Base-by-base conservation (phyloP, 2,329 filamentous ascomycete genomes). In the Ophiostoma novo-ulmi region DNA sequence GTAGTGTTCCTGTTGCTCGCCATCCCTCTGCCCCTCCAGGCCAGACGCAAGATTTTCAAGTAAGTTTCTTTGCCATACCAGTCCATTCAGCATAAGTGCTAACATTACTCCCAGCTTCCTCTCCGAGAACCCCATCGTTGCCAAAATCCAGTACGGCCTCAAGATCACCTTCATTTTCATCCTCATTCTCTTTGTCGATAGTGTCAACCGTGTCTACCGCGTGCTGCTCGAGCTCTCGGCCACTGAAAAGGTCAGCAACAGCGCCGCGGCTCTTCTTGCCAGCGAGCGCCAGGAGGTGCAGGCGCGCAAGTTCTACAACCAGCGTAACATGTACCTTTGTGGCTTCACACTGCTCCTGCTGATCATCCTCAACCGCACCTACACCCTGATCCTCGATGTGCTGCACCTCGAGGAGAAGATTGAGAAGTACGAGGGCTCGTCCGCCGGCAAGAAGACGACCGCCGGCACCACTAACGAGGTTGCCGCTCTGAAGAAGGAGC, bases 321-420 rank as follows among this genome's bases (percentile, higher is more conserved):
- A 99, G 85, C 94, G 95, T 81, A 99, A 99, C 89, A 99, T 99
- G 95, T 99, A 99, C 84, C 93, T 99, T 73, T 98, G 95, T 82
- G 95, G 95, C 77, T 99, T 99, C 86, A 99, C 95, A 5, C 90
- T 99, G 74, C 98, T 99, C 88, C 90, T 99, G 73, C 98, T 94
- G 70, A 87, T 99, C 74, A 99, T 99, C 82, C 92, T 96, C 79
- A 98, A 99, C 89, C 94, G 95, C 79, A 99, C 95, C 78, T 99
- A 98, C 85, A 91, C 90, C 78, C 94, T 98, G 92, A 97, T 97
- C 78, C 87, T 97, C 75, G 94, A 97, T 76, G 88, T 91, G 69
- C 91, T 97, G 78, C 84, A 92, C 74, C 90, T 99, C 70, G 94
- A 99, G 84, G 93, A 97, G 82, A 92, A 92, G 83, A 83, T 97